These are phyloP conservation scores for Aulographum hederae DNA, from an alignment of 2,329 filamentous ascomycete genomes.

Conservation along the genomic window DNA sequence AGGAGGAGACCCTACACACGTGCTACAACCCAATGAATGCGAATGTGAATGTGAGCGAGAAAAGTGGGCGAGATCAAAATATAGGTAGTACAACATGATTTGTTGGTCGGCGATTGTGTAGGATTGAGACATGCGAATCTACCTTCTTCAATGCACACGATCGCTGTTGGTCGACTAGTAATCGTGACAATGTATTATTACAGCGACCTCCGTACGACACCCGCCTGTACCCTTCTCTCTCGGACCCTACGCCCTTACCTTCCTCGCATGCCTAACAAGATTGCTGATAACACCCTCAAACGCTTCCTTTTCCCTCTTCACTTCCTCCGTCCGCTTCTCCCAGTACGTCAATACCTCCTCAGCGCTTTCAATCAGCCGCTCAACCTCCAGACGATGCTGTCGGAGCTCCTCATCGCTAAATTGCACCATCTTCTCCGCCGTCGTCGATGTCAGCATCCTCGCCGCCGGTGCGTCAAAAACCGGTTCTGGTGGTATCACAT, in stretches of 20 bases:
- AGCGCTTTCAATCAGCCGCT: conserved; percentile 45
- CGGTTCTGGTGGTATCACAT: conserved; percentile 45
- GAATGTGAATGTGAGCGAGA: no score
- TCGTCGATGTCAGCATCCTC: conserved; percentile 63
- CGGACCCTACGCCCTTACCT: conserved; percentile 56
- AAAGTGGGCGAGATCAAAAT: no score
- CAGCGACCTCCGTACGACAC: no score
- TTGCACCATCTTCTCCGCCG: conserved; percentile 62
- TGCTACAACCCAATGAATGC: no score
- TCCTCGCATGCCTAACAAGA: conserved; percentile 75
- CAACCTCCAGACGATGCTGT: conserved; percentile 49
- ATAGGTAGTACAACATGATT: no score
- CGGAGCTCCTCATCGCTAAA: conserved; percentile 63
- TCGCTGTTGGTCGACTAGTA: no score
- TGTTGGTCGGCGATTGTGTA: no score
- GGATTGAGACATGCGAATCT: no score
- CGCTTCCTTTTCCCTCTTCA: conserved; percentile 76
- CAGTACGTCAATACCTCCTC: conserved; percentile 73
- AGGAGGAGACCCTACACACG: no score
- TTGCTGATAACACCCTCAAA: conserved; percentile 97
- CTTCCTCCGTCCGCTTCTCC: conserved; percentile 70
- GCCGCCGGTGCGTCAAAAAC: conserved; percentile 65
- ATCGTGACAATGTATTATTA: no score
- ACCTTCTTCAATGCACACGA: no score
- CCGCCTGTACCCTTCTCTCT: no score